Evolutionary conservation across 805 yeast species (phyloP).

Genomic region (Debaryomyces castellii): DNA sequence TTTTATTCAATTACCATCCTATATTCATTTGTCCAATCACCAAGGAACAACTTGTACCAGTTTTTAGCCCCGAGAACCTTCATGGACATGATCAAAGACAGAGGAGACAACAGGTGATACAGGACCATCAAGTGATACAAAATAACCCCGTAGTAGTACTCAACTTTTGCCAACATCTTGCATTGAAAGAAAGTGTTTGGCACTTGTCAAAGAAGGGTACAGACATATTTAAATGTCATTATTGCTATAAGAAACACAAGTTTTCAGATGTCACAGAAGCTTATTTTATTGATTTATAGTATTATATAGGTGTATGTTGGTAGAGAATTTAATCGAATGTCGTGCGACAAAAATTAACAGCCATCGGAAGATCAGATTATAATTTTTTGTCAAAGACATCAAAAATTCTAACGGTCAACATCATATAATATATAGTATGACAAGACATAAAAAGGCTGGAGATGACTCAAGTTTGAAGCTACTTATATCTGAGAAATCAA

Average conservation of each 20-base stretch:
- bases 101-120: constrained; percentile 11
- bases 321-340: not conserved
- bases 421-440: constrained; percentile 1
- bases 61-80: constrained; percentile 16
- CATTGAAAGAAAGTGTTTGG: constrained; percentile 42
- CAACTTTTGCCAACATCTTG: constrained; percentile 41
- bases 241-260: constrained; percentile 44
- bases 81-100: constrained; percentile 15
- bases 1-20: constrained; percentile 42
- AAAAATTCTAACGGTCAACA: not conserved
- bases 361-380: not conserved
- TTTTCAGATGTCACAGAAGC: constrained; percentile 39
- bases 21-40: constrained; percentile 47
- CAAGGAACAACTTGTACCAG: constrained; percentile 41
- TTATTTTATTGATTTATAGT: constrained; percentile 36
- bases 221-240: constrained; percentile 44
- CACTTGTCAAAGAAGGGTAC: constrained; percentile 38
- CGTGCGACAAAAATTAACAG: constrained; percentile 1
- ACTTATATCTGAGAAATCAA: constrained; percentile 29
- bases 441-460: constrained; percentile 5
- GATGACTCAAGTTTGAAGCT: constrained; percentile 7
- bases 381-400: not conserved
- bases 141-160: constrained; percentile 42
- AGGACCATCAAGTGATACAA: not conserved
- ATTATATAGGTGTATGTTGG: not conserved